Conservation (phyloP, 768 basidiomycete species). For the Hypholoma fasciculare region DNA sequence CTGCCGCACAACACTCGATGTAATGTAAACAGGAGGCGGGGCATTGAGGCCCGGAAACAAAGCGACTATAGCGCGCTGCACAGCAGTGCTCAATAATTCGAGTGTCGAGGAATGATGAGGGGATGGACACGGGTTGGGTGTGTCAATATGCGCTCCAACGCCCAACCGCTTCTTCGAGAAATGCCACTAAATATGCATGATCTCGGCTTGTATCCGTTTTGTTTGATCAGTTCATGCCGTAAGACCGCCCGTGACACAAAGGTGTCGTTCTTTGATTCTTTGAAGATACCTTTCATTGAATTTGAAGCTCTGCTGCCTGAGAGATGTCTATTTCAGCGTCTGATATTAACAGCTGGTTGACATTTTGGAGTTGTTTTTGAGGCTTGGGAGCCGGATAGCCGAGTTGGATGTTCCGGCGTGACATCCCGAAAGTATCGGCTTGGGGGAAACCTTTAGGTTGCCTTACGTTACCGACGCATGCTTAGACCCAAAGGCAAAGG, state of each 20-base stretch:
- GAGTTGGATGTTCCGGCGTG: slow-evolving; percentile 19
- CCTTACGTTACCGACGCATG: slow-evolving; percentile 21
- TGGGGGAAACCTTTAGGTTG: slow-evolving; percentile 13
- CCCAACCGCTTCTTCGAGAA: background rate
- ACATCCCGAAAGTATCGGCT: slow-evolving; percentile 25
- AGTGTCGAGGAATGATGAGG: too few species aligned
- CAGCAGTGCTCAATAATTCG: too few species aligned
- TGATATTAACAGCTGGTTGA: too few species aligned
- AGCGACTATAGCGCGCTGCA: too few species aligned
- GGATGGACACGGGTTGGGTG: too few species aligned
- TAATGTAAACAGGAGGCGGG: too few species aligned
- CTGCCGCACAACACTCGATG: too few species aligned
- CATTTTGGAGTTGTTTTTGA: background rate
- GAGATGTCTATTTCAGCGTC: too few species aligned
- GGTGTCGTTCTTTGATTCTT: background rate
- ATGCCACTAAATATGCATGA: background rate
- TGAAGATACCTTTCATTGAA: too few species aligned
- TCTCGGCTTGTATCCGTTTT: background rate
- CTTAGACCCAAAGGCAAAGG: slow-evolving; percentile 8
- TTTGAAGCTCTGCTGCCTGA: too few species aligned
- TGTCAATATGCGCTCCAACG: too few species aligned
- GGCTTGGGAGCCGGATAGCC: slow-evolving; percentile 6
- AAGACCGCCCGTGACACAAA: background rate
- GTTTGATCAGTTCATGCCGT: background rate
- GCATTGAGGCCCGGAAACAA: too few species aligned